Conservation (phyloP, 306 rosid species). For the Hippophae rhamnoides region DNA sequence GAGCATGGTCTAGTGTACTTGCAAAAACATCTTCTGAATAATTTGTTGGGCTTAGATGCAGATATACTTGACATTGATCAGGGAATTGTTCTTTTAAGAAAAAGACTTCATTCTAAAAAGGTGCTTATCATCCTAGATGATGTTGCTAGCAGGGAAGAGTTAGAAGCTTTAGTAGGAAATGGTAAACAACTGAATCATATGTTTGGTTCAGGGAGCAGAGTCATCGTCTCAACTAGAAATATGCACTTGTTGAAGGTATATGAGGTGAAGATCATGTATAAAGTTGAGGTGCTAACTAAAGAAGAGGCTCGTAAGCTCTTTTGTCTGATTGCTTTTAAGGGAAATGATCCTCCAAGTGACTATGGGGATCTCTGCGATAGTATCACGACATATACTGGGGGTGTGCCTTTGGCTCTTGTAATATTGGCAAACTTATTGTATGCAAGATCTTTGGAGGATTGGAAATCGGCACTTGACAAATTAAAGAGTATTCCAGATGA, state of each 20-base stretch:
- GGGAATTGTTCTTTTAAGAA: neutral
- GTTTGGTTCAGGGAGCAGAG: neutral
- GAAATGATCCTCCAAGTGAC: neutral
- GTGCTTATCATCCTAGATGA: neutral
- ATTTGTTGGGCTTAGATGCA: neutral
- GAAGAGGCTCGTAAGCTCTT: neutral
- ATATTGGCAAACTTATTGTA: conserved; percentile 14
- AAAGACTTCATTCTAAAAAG: no score
- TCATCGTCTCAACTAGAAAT: neutral
- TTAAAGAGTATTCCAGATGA: no score
- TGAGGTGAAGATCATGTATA: neutral
- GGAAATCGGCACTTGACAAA: no score
- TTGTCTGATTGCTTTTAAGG: neutral
- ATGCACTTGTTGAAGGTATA: neutral
- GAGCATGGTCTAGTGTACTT: no score
- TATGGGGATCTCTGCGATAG: neutral
- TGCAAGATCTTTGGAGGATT: no score
- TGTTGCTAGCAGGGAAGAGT: neutral
- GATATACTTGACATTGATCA: neutral
- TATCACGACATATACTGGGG: neutral
- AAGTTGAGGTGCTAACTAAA: no score
- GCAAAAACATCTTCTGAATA: no score
- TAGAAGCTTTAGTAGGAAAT: neutral
- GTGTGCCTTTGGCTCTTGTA: conserved; percentile 24
- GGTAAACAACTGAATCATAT: neutral